A percentile compares a stretch with the other conserved stretches of the same genome.
Evolutionary conservation across 164 flowering plant species (phyloP).

Genomic region (Hamamelis virginiana): DNA sequence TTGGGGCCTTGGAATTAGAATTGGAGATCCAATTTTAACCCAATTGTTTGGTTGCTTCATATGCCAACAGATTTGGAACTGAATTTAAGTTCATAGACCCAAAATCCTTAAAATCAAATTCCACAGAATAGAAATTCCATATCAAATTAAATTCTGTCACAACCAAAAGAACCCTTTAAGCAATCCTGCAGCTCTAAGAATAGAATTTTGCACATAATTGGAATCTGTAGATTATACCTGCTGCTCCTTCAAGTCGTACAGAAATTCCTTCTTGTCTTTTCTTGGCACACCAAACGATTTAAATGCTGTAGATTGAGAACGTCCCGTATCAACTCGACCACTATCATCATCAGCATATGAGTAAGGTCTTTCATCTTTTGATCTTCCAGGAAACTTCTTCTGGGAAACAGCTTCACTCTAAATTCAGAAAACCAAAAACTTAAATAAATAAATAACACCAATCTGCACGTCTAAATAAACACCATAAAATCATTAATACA

Average conservation of each 20-base stretch:
- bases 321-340: slow-evolving; percentile 28
- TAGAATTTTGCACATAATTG: background rate
- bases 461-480: no score
- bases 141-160: no score
- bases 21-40: no score
- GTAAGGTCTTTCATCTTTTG: slow-evolving; percentile 35
- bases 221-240: slow-evolving; percentile 39
- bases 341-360: slow-evolving; percentile 27
- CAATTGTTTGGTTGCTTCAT: no score
- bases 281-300: slow-evolving; percentile 53
- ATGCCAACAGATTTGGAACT: no score
- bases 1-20: no score
- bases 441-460: background rate
- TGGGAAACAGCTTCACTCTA: slow-evolving; percentile 38
- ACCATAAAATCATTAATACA: no score
- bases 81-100: no score
- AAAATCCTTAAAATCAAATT: no score
- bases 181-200: no score
- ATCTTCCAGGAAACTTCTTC: slow-evolving; percentile 37
- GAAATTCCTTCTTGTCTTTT: slow-evolving; percentile 52
- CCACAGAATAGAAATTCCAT: no score
- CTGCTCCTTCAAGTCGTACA: slow-evolving; percentile 53
- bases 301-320: slow-evolving; percentile 39
- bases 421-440: background rate
- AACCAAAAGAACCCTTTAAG: no score